Evolutionary conservation across 768 basidiomycete genomes (phyloP), one percentile per base, ranked within the genome.

Genomic region (Auricularia auricula-judae): DNA sequence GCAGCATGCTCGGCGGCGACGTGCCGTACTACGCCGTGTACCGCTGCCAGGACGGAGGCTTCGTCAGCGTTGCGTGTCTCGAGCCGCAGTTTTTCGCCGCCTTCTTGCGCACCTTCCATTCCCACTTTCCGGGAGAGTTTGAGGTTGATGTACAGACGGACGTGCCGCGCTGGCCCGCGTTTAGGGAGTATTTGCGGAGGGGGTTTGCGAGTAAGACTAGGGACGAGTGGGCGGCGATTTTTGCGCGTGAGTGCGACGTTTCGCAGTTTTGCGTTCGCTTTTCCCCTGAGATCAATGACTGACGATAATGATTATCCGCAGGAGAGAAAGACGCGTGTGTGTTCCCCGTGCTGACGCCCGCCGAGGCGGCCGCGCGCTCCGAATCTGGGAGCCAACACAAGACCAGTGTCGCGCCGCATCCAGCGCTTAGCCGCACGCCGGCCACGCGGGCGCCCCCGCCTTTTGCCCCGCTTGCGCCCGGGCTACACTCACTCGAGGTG

Each of bases 1-100:
- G 74, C 3, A 87, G 88, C 68, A 53, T 80, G 1, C 81, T 93
- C 23, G 91, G 91, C 67, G 88, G 89, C 0, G 89, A 88, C 3
- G 81, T 88, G 4, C 91, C 91, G 0, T 91, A 85, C 76, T 93
- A 93, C 70, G 80, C 79, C 65, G 75, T 89, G 10, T 92, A 93
- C 69, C 78, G 80, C 0, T 91, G 89, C 71, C 78, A 83, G 64
- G 89, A 88, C 71, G 86, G 86, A 1, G 75, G 80, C 44, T 90
- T 83, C 81, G 88, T 93, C 81, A 84, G 86, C 2, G 82, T 93
- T 34, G 89, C 83, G 35, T 89, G 88, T 69, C 71, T 90, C 12
- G 89, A 91, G 71, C 85, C 87, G 4, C 81, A 82, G 47, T 91
- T 91, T 74, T 91, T 86, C 72, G 74, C 76, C 29, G 76, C 74